Evolutionary conservation across 805 yeast genomes (phyloP).

Genomic region (Saccharomyces jurei): DNA sequence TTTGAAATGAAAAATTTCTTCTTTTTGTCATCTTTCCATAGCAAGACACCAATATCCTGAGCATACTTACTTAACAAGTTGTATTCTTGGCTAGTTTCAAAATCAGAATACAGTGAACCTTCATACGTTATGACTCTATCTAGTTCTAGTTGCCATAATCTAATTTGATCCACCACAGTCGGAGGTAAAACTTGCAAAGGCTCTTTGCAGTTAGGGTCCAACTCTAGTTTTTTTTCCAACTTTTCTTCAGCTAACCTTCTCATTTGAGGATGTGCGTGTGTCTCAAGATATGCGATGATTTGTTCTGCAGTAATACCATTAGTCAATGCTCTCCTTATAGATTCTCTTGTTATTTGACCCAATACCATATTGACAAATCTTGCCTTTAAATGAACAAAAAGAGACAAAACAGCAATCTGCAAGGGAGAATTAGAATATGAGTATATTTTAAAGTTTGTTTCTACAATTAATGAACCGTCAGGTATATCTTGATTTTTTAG

Average conservation of each 20-base stretch:
- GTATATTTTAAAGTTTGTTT: constrained; percentile 87
- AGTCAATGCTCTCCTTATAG: constrained; percentile 70
- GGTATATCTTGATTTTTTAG: constrained; percentile 16
- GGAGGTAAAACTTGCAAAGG: constrained; percentile 72
- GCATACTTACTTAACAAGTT: constrained; percentile 69
- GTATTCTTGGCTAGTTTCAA: constrained; percentile 68
- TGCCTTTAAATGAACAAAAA: constrained; percentile 78
- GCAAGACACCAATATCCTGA: constrained; percentile 78
- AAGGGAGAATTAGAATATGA: constrained; percentile 91
- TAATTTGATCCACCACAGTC: constrained; percentile 93
- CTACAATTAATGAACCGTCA: constrained; percentile 74
- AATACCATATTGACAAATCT: constrained; percentile 88
- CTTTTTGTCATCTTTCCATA: constrained; percentile 73
- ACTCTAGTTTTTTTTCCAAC: constrained; percentile 57
- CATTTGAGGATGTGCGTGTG: constrained; percentile 94
- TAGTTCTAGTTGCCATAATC: constrained; percentile 91
- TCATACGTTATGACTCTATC: constrained; percentile 83
- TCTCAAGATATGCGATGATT: constrained; percentile 76
- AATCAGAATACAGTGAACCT: constrained; percentile 85
- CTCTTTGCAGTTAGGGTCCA: constrained; percentile 41
- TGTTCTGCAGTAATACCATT: constrained; percentile 95
- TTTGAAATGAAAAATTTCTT: constrained; percentile 77
- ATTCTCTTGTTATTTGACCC: constrained; percentile 88
- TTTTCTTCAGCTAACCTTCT: constrained; percentile 61
- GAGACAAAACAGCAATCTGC: constrained; percentile 83